Conservation (phyloP, 805 yeast genomes). For the Danielozyma ontarioensis region DNA sequence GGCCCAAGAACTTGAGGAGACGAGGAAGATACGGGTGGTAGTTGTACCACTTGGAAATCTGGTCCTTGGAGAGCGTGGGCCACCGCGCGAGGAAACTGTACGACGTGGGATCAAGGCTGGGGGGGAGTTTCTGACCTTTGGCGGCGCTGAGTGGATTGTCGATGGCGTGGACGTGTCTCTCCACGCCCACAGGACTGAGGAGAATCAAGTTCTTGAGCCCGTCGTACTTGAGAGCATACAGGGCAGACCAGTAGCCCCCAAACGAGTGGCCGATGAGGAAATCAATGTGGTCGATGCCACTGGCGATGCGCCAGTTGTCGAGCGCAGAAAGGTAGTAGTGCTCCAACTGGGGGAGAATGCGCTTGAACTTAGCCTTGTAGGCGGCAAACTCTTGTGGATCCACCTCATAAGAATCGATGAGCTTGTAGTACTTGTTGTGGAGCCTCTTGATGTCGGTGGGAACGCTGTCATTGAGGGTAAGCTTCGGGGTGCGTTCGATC, state of each 20-base stretch:
- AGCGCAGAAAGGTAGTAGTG: conserved; percentile 52
- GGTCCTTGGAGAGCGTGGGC: conserved; percentile 31
- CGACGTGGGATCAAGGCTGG: conserved; percentile 40
- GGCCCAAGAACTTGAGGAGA: conserved; percentile 41
- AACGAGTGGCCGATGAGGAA: conserved; percentile 72
- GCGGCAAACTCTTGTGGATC: conserved; percentile 19
- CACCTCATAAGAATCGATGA: conserved; percentile 29
- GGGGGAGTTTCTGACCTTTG: conserved; percentile 9
- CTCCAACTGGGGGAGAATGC: conserved; percentile 44
- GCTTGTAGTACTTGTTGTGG: conserved; percentile 35
- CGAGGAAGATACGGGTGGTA: conserved; percentile 43
- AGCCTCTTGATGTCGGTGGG: conserved; percentile 24
- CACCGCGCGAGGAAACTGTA: conserved; percentile 44
- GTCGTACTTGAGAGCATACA: conserved; percentile 52
- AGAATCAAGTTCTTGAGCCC: conserved; percentile 50
- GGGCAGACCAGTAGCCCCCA: conserved; percentile 70
- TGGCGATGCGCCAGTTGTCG: conserved; percentile 57
- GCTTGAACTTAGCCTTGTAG: conserved; percentile 31
- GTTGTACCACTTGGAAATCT: conserved; percentile 33
- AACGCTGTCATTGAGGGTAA: conserved; percentile 20
- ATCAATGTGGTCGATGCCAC: conserved; percentile 47
- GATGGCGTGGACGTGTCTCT: conserved; percentile 59
- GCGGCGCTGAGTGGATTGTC: conserved; percentile 28
- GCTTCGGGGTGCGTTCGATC: conserved; percentile 14
- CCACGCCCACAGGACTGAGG: conserved; percentile 77